Base-by-base conservation (phyloP, 2,329 filamentous ascomycete genomes). In the Paecilomyces formosus region DNA sequence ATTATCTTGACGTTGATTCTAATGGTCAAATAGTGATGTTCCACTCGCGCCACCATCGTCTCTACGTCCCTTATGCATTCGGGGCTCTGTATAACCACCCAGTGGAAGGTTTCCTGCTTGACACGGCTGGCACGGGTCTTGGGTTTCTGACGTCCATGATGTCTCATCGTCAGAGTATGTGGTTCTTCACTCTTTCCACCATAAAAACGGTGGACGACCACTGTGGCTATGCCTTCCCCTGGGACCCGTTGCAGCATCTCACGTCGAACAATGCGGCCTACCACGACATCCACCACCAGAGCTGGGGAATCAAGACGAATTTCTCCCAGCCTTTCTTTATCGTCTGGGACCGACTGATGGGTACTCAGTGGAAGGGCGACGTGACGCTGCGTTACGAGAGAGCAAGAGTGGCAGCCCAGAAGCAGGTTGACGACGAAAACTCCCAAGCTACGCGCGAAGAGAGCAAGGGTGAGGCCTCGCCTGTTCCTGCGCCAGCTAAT, bases 161-260 rank as follows among this genome's bases (percentile, higher is more conserved):
- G 88, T 91, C 86, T n/a, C 81, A 87, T 54, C 87, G 92, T 57
- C 90, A 96, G 74, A 88, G 87, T 66, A 92, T 96, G 79, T 84
- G 85, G 74, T 97, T 97, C 80, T 97, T 96, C 75, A 87, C 88
- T 55, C 83, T 86, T 73, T 93, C 89, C 31, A 95, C 90, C 7
- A 86, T 97, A 80, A 99, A 99, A 81, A 97, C 94, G 0, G 91
- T 97, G 26, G 92, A 97, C 70, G 94, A 99, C 71, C 94, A 99
- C 78, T 97, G 93, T 74, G 94, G 94, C 63, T 99, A 97, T 71
- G 82, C 86, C n/a, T 87, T 99, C 61, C 94, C 94, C 1, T 97
- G 89, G 85, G 94, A 99, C 73, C 93, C 93, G 1, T 80, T 97
- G 57, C 92, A 97, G 80, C 87, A 88, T 70, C 82, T 97, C 61